Conservation (phyloP, 768 basidiomycete species). For the Rubroboletus satanas region DNA sequence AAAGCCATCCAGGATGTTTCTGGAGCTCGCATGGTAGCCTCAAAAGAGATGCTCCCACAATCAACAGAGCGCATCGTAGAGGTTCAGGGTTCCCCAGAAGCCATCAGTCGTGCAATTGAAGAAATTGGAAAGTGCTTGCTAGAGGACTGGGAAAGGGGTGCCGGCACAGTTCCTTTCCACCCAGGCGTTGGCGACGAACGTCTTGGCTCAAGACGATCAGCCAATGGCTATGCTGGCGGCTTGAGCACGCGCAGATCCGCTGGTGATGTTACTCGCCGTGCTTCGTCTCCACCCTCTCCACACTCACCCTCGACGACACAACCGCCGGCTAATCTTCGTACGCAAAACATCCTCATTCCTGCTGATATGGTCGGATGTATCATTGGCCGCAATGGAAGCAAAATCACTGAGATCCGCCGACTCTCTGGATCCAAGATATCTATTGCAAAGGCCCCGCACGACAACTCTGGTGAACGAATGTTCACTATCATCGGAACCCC, state of each 20-base stretch:
- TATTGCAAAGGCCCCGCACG: constrained; percentile 98
- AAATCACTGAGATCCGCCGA: constrained; percentile 98
- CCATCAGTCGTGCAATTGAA: constrained; percentile 89
- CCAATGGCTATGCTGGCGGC: constrained; percentile 51
- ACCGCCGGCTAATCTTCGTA: constrained; percentile 79
- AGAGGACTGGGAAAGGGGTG: constrained; percentile 94
- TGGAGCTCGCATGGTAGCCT: constrained; percentile 96
- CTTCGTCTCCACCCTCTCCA: constrained; percentile 38
- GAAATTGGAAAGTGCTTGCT: constrained; percentile 95
- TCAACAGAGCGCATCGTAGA: constrained; percentile 99
- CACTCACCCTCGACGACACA: constrained; percentile 47
- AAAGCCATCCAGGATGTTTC: constrained; percentile 97
- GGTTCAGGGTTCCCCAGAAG: constrained; percentile 89
- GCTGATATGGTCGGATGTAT: constrained; percentile 98
- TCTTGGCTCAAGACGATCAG: constrained; percentile 43
- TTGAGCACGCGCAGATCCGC: constrained; percentile 58
- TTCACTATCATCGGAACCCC: constrained; percentile 97
- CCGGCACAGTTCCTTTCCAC: constrained; percentile 94
- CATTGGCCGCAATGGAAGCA: constrained; percentile 94
- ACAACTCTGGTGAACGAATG: constrained; percentile 99
- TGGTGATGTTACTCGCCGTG: constrained; percentile 48
- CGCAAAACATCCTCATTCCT: constrained; percentile 98
- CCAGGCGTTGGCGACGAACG: constrained; percentile 81
- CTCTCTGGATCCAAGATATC: constrained; percentile 97
- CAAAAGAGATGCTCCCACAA: constrained; percentile 98